A percentile compares a stretch with the other conserved stretches of the same genome.
Evolutionary conservation across 768 basidiomycete species (phyloP).

Genomic region (Boletales sp.): DNA sequence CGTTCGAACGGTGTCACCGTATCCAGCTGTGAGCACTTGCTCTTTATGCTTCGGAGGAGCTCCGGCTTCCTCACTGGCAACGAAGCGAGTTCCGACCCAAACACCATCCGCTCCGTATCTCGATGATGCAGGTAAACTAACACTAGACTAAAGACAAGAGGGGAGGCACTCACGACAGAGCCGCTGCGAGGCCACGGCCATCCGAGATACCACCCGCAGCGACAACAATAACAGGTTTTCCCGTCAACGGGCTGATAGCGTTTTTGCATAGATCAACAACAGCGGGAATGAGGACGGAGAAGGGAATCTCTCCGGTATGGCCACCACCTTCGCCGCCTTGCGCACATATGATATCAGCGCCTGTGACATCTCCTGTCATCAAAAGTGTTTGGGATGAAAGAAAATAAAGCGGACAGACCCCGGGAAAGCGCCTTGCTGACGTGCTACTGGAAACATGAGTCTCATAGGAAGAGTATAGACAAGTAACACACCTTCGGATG

Average conservation of each 20-base stretch:
- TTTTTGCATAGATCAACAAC: slow-evolving; percentile 75
- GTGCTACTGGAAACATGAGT: slow-evolving; percentile 42
- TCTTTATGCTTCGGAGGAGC: slow-evolving; percentile 75
- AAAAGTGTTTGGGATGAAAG: neutral
- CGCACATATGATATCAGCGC: slow-evolving; percentile 89
- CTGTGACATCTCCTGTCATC: slow-evolving; percentile 26
- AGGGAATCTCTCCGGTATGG: slow-evolving; percentile 81
- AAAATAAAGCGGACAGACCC: slow-evolving; percentile 39
- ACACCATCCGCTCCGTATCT: slow-evolving; percentile 83
- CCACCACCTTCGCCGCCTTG: slow-evolving; percentile 88
- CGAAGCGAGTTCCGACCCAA: slow-evolving; percentile 88
- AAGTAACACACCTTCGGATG: slow-evolving; percentile 63
- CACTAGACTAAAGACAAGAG: neutral
- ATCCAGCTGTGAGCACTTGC: slow-evolving; percentile 61
- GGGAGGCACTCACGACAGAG: slow-evolving; percentile 50
- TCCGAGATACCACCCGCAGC: slow-evolving; percentile 86
- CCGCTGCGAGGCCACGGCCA: slow-evolving; percentile 74
- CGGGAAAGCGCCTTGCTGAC: slow-evolving; percentile 72
- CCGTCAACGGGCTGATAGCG: slow-evolving; percentile 71
- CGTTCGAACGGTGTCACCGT: slow-evolving; percentile 71
- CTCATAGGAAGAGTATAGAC: neutral
- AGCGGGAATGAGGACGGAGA: slow-evolving; percentile 78
- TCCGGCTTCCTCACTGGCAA: slow-evolving; percentile 76
- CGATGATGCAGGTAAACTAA: neutral
- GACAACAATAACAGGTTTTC: slow-evolving; percentile 70